Evolutionary conservation across 441 rosid genomes (phyloP), one percentile per base, ranked within the genome.

Genomic region (Syzygium syzygioides): DNA sequence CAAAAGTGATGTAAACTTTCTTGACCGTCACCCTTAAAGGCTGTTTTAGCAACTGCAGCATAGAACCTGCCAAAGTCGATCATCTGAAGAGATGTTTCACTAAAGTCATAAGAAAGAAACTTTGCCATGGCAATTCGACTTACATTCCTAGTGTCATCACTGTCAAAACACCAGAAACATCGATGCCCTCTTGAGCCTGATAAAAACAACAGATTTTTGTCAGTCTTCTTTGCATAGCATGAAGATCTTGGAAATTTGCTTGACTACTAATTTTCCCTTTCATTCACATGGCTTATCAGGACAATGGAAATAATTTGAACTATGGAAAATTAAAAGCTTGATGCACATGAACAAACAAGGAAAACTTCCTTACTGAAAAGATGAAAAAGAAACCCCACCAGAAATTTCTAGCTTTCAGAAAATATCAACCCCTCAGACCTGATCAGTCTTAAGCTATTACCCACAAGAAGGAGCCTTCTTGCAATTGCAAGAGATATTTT

Each of bases 131-230:
- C 59, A 45, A 64, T 87, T 86, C 79, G 37, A 93, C 98, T 95
- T 95, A 97, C 99, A 98, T 98, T 91, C 99, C 99, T 92, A 97
- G 88, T 86, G 96, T 94, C 99, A 98, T 98, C 90, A 98, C 99
- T 30, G 99, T 94, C 93, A 98, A 92, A 92, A 98, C 96, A 79
- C 99, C 99, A 88, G 99, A 97, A 89, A 94, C 94, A 90, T 91
- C 96, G 89, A 95, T 92, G 79, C 97, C 99, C 90, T 93, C 96
- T 94, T 98, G 98, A 56, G 98, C 99, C 99, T 98, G 89, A 86
- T 88, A 89, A 89, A 93, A 71, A 85, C 90, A 89, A 92, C 48
- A 32, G n/a, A 88, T 32, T 68, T 64, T 23, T 87, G 64, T 91
- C 57, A 90, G 88, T 85, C 50, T 90, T 88, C 85, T 85, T 86